Conservation (phyloP, 208 protist genomes). For the Naegleria gruberi region DNA sequence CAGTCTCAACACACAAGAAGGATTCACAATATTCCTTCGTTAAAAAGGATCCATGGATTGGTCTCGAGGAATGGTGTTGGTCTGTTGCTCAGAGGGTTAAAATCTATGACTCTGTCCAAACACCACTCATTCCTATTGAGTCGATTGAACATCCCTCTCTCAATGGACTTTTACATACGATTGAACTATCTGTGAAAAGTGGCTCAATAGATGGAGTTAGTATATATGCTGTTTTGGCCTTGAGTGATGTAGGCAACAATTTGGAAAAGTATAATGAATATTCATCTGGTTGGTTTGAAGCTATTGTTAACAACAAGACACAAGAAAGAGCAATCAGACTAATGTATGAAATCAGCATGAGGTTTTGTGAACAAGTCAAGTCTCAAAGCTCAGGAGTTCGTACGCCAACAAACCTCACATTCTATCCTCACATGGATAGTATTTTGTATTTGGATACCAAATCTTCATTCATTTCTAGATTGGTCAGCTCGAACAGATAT, state of each 20-base stretch:
- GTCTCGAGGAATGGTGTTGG: background rate
- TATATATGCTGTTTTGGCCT: background rate
- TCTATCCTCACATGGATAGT: background rate
- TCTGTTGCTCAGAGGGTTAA: background rate
- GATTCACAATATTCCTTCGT: background rate
- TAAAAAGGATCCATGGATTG: background rate
- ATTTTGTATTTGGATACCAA: background rate
- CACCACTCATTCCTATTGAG: background rate
- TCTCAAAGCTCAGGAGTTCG: background rate
- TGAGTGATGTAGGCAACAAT: background rate
- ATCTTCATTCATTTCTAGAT: background rate
- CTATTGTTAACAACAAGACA: background rate
- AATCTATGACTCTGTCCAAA: background rate
- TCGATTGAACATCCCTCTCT: background rate
- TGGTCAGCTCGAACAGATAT: background rate
- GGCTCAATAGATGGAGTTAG: background rate
- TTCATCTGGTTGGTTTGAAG: background rate
- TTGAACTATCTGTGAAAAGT: background rate
- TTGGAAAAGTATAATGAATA: background rate
- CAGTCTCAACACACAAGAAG: background rate
- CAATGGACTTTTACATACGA: background rate
- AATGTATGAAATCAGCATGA: background rate
- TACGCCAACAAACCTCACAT: background rate
- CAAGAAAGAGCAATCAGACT: background rate
- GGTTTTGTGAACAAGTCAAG: background rate